phyloP scores from a whole-genome alignment of 352 stramenopile genomes.

The Pilasporangium apinafurcum region DNA sequence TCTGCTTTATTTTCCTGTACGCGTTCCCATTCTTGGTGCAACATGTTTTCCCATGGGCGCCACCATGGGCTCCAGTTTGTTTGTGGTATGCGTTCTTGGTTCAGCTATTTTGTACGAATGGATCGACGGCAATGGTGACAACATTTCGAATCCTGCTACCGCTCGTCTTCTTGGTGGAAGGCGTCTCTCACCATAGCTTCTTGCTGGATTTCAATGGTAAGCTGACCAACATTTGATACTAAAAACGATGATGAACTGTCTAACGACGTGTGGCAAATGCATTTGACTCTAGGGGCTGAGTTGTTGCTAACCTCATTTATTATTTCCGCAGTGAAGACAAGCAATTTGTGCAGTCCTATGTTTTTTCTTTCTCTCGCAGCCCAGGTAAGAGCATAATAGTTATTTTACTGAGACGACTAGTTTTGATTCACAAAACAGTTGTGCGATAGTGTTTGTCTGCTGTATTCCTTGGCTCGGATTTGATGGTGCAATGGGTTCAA shows the following conservation, averaged over 20 bases:
- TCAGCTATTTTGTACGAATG: constrained; percentile 83
- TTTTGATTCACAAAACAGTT: neutral
- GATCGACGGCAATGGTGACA: constrained; percentile 78
- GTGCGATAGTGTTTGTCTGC: constrained; percentile 79
- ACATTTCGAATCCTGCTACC: constrained; percentile 81
- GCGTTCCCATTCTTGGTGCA: constrained; percentile 82
- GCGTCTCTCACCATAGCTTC: constrained; percentile 86
- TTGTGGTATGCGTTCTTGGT: constrained; percentile 89
- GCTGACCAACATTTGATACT: too few species aligned
- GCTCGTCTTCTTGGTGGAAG: constrained; percentile 81
- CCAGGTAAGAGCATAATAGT: constrained; percentile 26
- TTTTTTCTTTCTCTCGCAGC: constrained; percentile 80
- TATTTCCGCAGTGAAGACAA: constrained; percentile 80
- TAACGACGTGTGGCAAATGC: constrained; percentile 1
- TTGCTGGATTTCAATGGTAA: constrained; percentile 85
- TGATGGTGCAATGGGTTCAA: constrained; percentile 83
- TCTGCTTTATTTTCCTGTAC: constrained; percentile 86
- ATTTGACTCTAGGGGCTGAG: constrained; percentile 46
- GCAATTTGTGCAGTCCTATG: constrained; percentile 74
- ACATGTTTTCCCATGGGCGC: constrained; percentile 85
- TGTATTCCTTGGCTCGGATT: constrained; percentile 75
- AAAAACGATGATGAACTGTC: too few species aligned
- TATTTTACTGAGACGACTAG: neutral
- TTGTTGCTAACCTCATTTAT: constrained; percentile 82
- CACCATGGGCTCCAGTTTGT: constrained; percentile 83